Conservation (phyloP, 2,329 filamentous ascomycete genomes). For the Cadophora sp. region DNA sequence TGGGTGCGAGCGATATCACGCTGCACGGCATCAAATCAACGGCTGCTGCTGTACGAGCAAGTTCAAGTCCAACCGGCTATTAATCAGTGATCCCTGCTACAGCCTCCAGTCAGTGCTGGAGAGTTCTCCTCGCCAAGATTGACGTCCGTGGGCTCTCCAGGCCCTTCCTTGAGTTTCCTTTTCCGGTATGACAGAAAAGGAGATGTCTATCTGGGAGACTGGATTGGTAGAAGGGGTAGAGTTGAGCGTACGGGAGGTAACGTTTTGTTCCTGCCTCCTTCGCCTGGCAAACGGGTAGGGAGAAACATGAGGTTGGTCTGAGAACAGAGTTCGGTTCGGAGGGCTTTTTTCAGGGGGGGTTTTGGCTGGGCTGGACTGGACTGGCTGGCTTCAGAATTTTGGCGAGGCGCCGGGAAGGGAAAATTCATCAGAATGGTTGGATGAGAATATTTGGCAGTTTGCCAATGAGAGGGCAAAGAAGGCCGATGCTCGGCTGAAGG, state of each 20-base stretch:
- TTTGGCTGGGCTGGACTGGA: too few relatives aligned
- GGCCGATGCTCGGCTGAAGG: conserved; percentile 27
- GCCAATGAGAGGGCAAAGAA: conserved; percentile 32
- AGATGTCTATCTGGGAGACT: conserved; percentile 3
- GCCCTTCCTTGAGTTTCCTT: conserved; percentile 22
- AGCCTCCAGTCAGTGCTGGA: not conserved
- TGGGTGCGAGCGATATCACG: conserved; percentile 15
- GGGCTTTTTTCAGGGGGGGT: not conserved
- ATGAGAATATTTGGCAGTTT: conserved; percentile 27
- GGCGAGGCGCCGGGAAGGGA: conserved; percentile 32
- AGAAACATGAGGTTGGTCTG: conserved; percentile 26
- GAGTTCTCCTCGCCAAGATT: not conserved
- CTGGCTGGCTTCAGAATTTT: conserved; percentile 21
- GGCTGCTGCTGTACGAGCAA: conserved; percentile 14
- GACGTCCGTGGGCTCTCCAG: conserved; percentile 7
- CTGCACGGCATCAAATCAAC: conserved; percentile 27
- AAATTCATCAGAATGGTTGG: conserved; percentile 36
- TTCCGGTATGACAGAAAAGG: conserved; percentile 11
- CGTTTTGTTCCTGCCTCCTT: too few relatives aligned
- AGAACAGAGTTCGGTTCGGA: conserved; percentile 16
- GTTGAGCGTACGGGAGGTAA: too few relatives aligned
- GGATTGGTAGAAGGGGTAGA: conserved; percentile 9
- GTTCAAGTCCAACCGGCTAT: conserved; percentile 26
- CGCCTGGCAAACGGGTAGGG: conserved; percentile 24
- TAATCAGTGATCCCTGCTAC: conserved; percentile 12